Conservation (phyloP, 371 early-diverging fungal species). For the Apophysomyces variabilis region DNA sequence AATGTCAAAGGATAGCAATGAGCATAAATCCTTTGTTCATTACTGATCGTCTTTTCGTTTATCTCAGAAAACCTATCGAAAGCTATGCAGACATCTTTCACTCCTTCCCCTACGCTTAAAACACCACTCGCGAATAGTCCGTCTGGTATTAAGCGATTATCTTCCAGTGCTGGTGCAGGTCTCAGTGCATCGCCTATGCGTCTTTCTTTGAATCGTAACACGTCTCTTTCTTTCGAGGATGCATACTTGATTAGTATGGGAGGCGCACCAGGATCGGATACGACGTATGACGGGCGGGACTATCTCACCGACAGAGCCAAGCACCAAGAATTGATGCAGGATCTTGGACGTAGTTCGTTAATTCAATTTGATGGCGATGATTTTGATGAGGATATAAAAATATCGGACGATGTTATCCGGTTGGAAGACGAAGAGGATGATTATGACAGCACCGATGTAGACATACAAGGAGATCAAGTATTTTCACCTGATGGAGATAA, state of each 20-base stretch:
- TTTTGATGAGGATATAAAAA: constrained; percentile 7
- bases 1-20: too few species aligned
- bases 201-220: constrained; percentile 20
- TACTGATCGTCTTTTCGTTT: not conserved
- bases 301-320: constrained; percentile 16
- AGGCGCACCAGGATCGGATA: constrained; percentile 49
- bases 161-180: constrained; percentile 37
- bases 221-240: constrained; percentile 66
- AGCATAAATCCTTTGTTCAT: too few species aligned
- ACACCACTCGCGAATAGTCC: constrained; percentile 39
- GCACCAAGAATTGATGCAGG: not conserved
- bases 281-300: constrained; percentile 18
- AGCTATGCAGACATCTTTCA: constrained; percentile 55
- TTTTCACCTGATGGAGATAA: constrained; percentile 70
- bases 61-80: constrained; percentile 51
- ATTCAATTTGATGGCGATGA: constrained; percentile 52
- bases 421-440: constrained; percentile 28
- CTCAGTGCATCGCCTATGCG: constrained; percentile 16
- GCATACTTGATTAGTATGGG: constrained; percentile 63
- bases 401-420: constrained; percentile 22
- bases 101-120: constrained; percentile 29
- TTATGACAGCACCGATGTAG: constrained; percentile 15
- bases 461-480: constrained; percentile 31
- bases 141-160: constrained; percentile 38
- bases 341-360: constrained; percentile 37